phyloP scores from a whole-genome alignment of 2,329 filamentous ascomycete species.

The Aspergillus novofumigatus region DNA sequence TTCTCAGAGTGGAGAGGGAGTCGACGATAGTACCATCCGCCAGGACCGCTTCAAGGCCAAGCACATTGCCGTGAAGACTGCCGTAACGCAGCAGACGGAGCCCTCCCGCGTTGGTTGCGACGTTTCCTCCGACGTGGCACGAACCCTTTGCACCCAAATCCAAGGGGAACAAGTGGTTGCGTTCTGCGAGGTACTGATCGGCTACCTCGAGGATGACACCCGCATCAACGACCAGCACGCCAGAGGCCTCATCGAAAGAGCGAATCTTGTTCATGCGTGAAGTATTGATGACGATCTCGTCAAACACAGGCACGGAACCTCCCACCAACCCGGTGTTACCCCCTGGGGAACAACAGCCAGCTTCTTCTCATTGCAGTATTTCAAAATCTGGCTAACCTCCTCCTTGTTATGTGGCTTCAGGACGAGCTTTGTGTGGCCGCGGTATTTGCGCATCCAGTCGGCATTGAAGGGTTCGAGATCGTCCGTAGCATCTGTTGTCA shows the following conservation, averaged over 20 bases:
- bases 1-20: conserved; percentile 80
- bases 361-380: conserved; percentile 91
- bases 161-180: conserved; percentile 84
- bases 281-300: conserved; percentile 93
- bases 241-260: conserved; percentile 89
- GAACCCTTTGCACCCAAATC: conserved; percentile 98
- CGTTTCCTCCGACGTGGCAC: conserved; percentile 93
- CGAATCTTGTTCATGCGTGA: conserved; percentile 85
- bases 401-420: conserved; percentile 79
- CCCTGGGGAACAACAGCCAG: conserved; percentile 95
- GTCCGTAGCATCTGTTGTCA: conserved; percentile 67
- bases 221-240: conserved; percentile 83
- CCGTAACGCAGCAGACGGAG: conserved; percentile 87
- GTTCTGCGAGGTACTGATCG: conserved; percentile 79
- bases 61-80: conserved; percentile 85
- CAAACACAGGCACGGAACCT: conserved; percentile 93
- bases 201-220: conserved; percentile 87
- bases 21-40: conserved; percentile 90
- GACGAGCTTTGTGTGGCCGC: conserved; percentile 81
- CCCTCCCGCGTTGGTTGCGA: conserved; percentile 92
- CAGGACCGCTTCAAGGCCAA: conserved; percentile 89
- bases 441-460: conserved; percentile 99
- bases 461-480: conserved; percentile 91
- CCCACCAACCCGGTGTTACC: conserved; percentile 96
- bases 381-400: conserved; percentile 84